Evolutionary conservation across 2,329 filamentous ascomycete genomes (phyloP), one percentile per base, ranked within the genome.

Genomic region (Scorias spongiosa): DNA sequence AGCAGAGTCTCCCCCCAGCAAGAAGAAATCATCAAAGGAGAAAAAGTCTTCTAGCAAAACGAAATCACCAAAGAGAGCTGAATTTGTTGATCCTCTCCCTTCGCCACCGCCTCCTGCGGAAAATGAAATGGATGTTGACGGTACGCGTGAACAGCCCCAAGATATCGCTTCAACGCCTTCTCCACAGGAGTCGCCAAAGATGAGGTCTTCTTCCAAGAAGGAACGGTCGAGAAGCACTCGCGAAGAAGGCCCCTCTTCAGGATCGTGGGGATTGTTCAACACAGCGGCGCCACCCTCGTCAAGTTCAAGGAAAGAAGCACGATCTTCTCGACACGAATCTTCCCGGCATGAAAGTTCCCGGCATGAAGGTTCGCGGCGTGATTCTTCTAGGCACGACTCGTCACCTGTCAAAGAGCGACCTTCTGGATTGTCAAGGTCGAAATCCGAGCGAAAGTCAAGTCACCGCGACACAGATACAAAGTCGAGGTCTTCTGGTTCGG

Each of bases 201-300:
- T 28, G 60, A 61, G 40, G 57, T 75, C 12, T 42, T 59, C 69
- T 4, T 70, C 70, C 2, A 84, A 78, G 63, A 93, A 82, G 59
- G 84, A 93, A 49, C 81, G 86, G 11, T 67, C 81, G 26, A 85
- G 81, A 56, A 76, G 87, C 49, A 83, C 78, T 52, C 82, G 84
- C 46, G 80, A 82, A 32, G 72, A 75, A 46, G 71, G 71, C 30
- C 64, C 32, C 11, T 36, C 63, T n/a, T 69, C 60, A 17, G 20
- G 20, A 3, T 62, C 75, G 10, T 91, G 86, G 85, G 81, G 79
- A 30, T 77, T 78, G 59, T 89, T 82, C 82, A 76, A 74, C 14
- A 72, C 77, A 12, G 67, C 72, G 40, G 60, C 59, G 20, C 54
- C 57, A 17, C 51, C 49, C 8, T 53, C 54, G 44, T 36, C 32